Evolutionary conservation across 2,329 filamentous ascomycete genomes (phyloP).

Genomic region (Pseudogymnoascus sp.): DNA sequence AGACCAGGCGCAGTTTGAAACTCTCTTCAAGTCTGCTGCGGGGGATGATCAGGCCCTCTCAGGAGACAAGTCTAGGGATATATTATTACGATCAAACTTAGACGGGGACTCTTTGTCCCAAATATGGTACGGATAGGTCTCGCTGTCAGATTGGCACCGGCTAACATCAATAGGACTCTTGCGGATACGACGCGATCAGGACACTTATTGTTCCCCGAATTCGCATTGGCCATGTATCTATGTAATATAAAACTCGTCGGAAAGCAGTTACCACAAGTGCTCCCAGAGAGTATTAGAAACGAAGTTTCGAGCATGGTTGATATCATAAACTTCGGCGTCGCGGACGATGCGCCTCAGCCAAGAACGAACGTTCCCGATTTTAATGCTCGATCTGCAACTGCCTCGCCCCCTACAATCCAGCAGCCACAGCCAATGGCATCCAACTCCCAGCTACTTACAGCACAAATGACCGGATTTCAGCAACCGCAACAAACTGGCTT

Average conservation of each 20-base stretch:
- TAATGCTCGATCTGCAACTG: conserved; percentile 45
- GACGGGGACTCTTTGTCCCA: conserved; percentile 81
- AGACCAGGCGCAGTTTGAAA: conserved; percentile 96
- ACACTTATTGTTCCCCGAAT: conserved; percentile 94
- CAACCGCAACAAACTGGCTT: conserved; percentile 44
- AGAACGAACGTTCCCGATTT: conserved; percentile 66
- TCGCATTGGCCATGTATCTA: conserved; percentile 95
- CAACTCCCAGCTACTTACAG: conserved; percentile 56
- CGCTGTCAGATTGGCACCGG: conserved; percentile 15
- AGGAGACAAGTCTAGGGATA: conserved; percentile 83
- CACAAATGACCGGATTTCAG: conserved; percentile 64
- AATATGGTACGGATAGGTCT: conserved; percentile 63
- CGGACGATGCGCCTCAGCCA: conserved; percentile 55
- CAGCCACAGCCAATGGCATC: conserved; percentile 69
- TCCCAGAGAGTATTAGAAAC: conserved; percentile 86
- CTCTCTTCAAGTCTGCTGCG: conserved; percentile 91
- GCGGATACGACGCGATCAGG: conserved; percentile 95
- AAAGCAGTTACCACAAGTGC: conserved; percentile 63
- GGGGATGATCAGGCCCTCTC: conserved; percentile 79
- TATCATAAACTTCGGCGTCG: conserved; percentile 91
- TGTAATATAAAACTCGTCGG: conserved; percentile 90
- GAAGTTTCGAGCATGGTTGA: conserved; percentile 99
- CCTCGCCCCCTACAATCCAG: conserved; percentile 49
- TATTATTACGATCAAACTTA: conserved; percentile 81
- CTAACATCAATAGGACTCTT: conserved; percentile 56